Evolutionary conservation across 2,329 filamentous ascomycete genomes (phyloP), one percentile per base, ranked within the genome.

Genomic region (Paecilomyces dactylethromorphus): DNA sequence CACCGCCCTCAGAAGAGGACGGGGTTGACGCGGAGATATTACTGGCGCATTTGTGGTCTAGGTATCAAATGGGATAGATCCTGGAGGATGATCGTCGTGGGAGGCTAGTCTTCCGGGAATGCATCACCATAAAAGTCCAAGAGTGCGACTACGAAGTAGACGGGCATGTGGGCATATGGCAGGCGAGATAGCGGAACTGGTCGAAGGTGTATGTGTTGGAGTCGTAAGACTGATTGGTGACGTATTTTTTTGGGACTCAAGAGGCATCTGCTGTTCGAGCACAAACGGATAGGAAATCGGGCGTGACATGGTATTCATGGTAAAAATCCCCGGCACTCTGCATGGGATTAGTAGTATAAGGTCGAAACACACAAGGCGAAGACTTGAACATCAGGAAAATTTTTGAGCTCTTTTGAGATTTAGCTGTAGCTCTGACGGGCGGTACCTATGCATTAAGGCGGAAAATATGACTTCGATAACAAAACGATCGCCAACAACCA

Each of bases 11-110:
- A 64, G 60, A 56, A 64, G 68, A 63, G 64, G 70, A 69, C 62
- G 62, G 65, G 88, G 85, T 87, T 84, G 82, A 87, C 85, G 87
- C 87, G 90, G 89, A 89, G 91, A 96, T 96, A 79, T 91, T 85
- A 79, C 83, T 88, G 87, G 90, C 90, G 89, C 79, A 21, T 50
- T 22, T 59, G 32, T 61, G 11, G 55, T 57, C 32, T 67, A 63
- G n/a, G 35, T 21, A 49, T n/a, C 58, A 59, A 66, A 3, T 15
- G 15, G 18, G 39, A 45, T n/a, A n/a, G 39, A 18, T 10, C 2
- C 21, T 18, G n/a, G 15, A n/a, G n/a, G 39, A 10, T n/a, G 3
- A 45, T 18, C 6, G 39, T 18, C 6, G 39, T 7, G 15, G 8
- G 6, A 18, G 10, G 21, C 18, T 2, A 6, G n/a, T 18, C 2